Conservation (phyloP, 2,329 filamentous ascomycete species). For the Aspergillus quadrilineatus region DNA sequence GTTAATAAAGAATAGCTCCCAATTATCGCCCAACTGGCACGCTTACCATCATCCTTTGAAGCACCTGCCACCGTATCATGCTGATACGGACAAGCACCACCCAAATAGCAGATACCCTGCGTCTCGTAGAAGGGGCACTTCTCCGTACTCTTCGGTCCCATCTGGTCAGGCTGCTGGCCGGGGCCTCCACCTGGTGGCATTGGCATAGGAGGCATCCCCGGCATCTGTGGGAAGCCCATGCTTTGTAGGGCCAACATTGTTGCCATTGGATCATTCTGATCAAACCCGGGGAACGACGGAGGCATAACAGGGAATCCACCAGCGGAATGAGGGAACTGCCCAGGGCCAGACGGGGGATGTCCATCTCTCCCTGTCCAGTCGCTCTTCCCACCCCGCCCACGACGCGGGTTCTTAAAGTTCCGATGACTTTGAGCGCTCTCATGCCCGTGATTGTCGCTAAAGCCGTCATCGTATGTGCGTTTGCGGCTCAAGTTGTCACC, state of each 20-base stretch:
- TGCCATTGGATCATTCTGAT: constrained; percentile 57
- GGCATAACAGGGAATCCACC: constrained; percentile 40
- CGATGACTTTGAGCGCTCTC: constrained; percentile 47
- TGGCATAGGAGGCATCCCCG: constrained; percentile 48
- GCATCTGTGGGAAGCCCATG: constrained; percentile 52
- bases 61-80: constrained; percentile 51
- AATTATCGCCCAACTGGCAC: neutral
- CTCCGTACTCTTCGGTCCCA: constrained; percentile 36
- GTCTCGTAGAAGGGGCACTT: constrained; percentile 59
- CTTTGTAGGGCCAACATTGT: constrained; percentile 54
- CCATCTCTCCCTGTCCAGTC: constrained; percentile 38
- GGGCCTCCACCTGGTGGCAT: constrained; percentile 30
- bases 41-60: constrained; percentile 39
- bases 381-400: constrained; percentile 45
- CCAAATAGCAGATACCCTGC: constrained; percentile 58
- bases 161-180: constrained; percentile 30
- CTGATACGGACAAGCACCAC: constrained; percentile 57
- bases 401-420: constrained; percentile 47
- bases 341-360: constrained; percentile 21
- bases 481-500: constrained; percentile 47
- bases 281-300: constrained; percentile 52
- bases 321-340: constrained; percentile 31
- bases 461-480: constrained; percentile 53
- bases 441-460: constrained; percentile 45
- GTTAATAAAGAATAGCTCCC: neutral